Evolutionary conservation across 306 rosid genomes (phyloP).

Genomic region (Purshia tridentata): DNA sequence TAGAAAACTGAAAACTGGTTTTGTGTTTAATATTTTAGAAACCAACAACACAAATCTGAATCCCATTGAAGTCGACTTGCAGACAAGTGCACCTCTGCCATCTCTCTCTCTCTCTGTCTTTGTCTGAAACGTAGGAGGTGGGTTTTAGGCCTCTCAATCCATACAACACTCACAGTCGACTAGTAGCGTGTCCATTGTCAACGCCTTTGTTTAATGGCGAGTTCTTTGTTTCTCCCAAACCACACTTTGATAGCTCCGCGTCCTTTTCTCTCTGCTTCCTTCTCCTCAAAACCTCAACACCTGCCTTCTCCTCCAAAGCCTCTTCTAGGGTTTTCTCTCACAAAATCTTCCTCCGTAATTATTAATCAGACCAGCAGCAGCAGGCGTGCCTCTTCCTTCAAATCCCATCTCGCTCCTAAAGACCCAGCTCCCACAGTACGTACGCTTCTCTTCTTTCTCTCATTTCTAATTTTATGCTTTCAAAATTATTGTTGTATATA

Average conservation of each 20-base stretch:
- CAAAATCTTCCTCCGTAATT: conserved; percentile 17
- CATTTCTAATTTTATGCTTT: neutral
- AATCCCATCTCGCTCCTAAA: conserved; percentile 33
- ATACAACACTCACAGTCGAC: too few relatives aligned
- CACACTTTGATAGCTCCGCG: conserved; percentile 28
- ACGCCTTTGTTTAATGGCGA: conserved; percentile 40
- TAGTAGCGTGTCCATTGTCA: too few relatives aligned
- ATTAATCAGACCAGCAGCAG: neutral
- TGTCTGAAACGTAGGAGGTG: too few relatives aligned
- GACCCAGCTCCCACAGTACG: conserved; percentile 47
- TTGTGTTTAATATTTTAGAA: too few relatives aligned
- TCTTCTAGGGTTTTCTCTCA: conserved; percentile 16
- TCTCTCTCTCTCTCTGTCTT: too few relatives aligned
- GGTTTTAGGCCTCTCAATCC: too few relatives aligned
- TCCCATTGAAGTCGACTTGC: too few relatives aligned
- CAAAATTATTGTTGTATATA: neutral
- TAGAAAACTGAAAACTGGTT: too few relatives aligned
- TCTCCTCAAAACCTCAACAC: conserved; percentile 29
- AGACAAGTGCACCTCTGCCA: too few relatives aligned
- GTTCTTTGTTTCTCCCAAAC: conserved; percentile 34
- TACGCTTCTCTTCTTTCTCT: conserved; percentile 29
- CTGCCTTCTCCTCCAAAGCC: neutral
- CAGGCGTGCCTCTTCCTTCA: conserved; percentile 27
- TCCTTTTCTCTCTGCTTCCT: conserved; percentile 37
- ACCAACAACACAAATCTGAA: too few relatives aligned